Percentiles rank a stretch among this genome's conserved stretches.
phyloP scores from a whole-genome alignment of 176 grass and related monocot species.

The Hsuehochloa calcarea region DNA sequence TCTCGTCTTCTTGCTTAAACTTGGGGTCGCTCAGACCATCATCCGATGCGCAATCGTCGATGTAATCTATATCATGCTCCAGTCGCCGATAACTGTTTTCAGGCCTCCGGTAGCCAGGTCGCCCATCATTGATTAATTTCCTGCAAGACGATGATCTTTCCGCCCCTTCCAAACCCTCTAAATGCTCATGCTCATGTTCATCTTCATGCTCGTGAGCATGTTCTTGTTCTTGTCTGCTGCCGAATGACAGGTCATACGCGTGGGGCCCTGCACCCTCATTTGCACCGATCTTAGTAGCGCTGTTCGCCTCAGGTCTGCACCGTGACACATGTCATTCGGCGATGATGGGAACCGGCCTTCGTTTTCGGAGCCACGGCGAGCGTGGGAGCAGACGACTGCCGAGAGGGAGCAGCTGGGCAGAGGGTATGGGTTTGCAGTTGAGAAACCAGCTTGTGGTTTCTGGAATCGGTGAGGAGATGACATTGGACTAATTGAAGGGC shows the following conservation, averaged over 20 bases:
- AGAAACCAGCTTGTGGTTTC: constrained; percentile 44
- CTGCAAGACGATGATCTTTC: constrained; percentile 43
- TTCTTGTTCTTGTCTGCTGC: constrained; percentile 54
- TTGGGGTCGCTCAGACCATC: constrained; percentile 34
- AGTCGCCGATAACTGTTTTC: constrained; percentile 36
- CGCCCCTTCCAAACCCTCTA: constrained; percentile 45
- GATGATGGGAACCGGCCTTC: constrained; percentile 92
- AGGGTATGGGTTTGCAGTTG: constrained; percentile 38
- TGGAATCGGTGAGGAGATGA: constrained; percentile 65
- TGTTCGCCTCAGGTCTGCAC: constrained; percentile 66
- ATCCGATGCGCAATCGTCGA: constrained; percentile 24
- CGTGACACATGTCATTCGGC: constrained; percentile 86
- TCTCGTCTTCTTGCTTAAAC: constrained; percentile 35
- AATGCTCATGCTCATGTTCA: constrained; percentile 41
- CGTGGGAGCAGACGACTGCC: constrained; percentile 58
- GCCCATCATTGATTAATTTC: constrained; percentile 57
- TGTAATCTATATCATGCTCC: constrained; percentile 51
- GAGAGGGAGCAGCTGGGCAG: constrained; percentile 67
- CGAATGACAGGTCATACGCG: constrained; percentile 45
- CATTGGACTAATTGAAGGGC: constrained; percentile 66
- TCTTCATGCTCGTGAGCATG: constrained; percentile 51
- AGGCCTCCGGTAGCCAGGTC: constrained; percentile 31
- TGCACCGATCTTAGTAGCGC: constrained; percentile 82
- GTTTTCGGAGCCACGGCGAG: constrained; percentile 70
- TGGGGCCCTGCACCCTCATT: constrained; percentile 80